Evolutionary conservation across 352 stramenopile species (phyloP), one percentile per base, ranked within the genome.

Genomic region (Blastocystis sp.): DNA sequence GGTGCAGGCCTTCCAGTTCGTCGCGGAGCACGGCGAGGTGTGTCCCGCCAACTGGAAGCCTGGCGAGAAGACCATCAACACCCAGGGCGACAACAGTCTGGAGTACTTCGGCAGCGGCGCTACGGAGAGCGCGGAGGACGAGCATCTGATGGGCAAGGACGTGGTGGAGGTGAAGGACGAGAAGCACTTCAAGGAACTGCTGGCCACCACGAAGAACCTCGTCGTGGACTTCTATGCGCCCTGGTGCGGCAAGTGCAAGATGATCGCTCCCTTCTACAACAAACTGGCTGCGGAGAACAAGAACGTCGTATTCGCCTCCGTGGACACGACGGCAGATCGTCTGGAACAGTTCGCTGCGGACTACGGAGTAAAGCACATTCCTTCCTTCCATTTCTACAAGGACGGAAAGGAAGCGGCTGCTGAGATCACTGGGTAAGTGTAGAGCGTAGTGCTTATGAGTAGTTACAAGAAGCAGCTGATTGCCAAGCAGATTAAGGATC

Each of bases 41-140:
- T 97, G 95, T 91, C 95, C 94, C 7, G 94, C 94, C n/a, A 93
- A 93, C 81, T 97, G 95, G 95, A 96, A 96, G 90, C 95, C 95
- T 91, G 95, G 94, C 70, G 92, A 92, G 59, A 94, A 94, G 91
- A 90, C 91, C 34, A 97, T 97, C 91, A 96, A 95, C 90, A 92
- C 93, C 20, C 92, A 95, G 43, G 56, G 50, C 7, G 70, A 87
- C n/a, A 65, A 78, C 59, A 90, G 76, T 56, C 11, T 56, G 24
- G 76, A 88, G 20, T 90, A 68, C 37, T 90, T 88, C 66, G 76
- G 43, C 4, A 70, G 34, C 39, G 82, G 76, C 41, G 70, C 66
- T 9, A 90, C 69, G 18, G 82, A 90, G 54, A 70, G 39, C 47
- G 20, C 39, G 16, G 66, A n/a, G 53, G 54, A 88, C 7, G 65